Conservation (phyloP, 495 filamentous ascomycete genomes). For the Penicillium manginii region DNA sequence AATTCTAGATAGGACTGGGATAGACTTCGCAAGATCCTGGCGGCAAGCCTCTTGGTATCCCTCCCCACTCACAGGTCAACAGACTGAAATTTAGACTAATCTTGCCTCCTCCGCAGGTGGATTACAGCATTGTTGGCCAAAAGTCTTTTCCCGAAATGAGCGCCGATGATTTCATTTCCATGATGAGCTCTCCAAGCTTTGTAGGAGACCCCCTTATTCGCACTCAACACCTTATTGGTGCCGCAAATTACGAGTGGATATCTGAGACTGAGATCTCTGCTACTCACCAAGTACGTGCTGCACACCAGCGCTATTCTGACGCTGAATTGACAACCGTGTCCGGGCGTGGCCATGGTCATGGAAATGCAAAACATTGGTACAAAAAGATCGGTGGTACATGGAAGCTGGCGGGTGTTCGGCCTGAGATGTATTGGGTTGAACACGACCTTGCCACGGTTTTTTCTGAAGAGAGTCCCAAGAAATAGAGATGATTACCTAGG, state of each 20-base stretch:
- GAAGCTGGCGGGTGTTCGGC: conserved; percentile 9
- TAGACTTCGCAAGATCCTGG: conserved; percentile 65
- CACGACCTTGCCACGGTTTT: conserved; percentile 23
- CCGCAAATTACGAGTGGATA: conserved; percentile 30
- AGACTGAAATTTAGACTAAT: background rate
- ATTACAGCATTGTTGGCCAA: conserved; percentile 35
- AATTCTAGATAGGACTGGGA: conserved; percentile 57
- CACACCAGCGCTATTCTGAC: conserved; percentile 60
- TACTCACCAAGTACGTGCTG: conserved; percentile 31
- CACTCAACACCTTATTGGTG: conserved; percentile 40
- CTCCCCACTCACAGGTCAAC: background rate
- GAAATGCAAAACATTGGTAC: conserved; percentile 8
- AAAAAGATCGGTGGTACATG: conserved; percentile 9
- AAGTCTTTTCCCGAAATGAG: conserved; percentile 26
- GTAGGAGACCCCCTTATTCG: conserved; percentile 35
- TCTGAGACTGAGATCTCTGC: conserved; percentile 30
- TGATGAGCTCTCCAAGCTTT: conserved; percentile 26
- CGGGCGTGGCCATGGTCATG: conserved; percentile 2
- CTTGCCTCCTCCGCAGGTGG: conserved; percentile 22
- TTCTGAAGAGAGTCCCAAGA: background rate
- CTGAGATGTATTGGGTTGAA: conserved; percentile 11
- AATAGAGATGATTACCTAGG: too few species aligned
- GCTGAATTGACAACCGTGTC: conserved; percentile 34
- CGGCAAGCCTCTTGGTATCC: conserved; percentile 62
- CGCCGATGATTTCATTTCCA: conserved; percentile 31